Base-by-base conservation (phyloP, 2,329 filamentous ascomycete genomes). In the Diplodia intermedia region DNA sequence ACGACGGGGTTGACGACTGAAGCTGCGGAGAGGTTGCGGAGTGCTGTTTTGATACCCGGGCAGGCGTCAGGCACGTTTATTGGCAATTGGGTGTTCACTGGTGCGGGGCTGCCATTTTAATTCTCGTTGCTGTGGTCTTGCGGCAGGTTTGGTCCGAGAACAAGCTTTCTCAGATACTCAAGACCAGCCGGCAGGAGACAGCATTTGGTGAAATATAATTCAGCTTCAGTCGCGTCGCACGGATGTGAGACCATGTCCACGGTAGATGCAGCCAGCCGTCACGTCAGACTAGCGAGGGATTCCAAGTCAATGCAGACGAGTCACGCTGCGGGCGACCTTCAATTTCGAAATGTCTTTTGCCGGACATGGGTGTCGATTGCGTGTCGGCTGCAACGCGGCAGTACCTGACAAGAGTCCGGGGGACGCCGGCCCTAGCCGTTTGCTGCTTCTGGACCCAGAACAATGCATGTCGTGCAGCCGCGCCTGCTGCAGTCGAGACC, bases 1-100 rank as follows among this genome's bases (percentile, higher is more conserved):
- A 91, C 75, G 87, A 73, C 26, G 57, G 40, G 11, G 54, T 43
- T n/a, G 65, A 43, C 23, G 65, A 61, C 40, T 67, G 31, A 61
- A 26, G 15, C n/a, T 52, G 40, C 20, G 43, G 43, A 3, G 29
- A 6, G 33, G 20, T 29, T 31, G 57, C 23, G 56, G 57, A 14
- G 54, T 36, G 23, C 38, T 62, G 56, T 63, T 55, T 68, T 68
- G 66, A 68, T 68, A 68, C 56, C 65, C 65, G 65, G 65, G 54
- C 65, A 60, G 65, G 65, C 65, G 65, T 67, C 65, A 67, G 65
- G 65, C 33, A 52, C 31, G 47, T 43, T 47, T n/a, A n/a, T 47
- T 47, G 33, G 65, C 38, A 56, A 50, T 66, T 40, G 61, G 20
- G 18, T 15, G 60, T 63, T 36, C 23, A 47, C 12, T 33, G 29